phyloP scores from a whole-genome alignment of 305 asterid species.

The Solanum hybrid region DNA sequence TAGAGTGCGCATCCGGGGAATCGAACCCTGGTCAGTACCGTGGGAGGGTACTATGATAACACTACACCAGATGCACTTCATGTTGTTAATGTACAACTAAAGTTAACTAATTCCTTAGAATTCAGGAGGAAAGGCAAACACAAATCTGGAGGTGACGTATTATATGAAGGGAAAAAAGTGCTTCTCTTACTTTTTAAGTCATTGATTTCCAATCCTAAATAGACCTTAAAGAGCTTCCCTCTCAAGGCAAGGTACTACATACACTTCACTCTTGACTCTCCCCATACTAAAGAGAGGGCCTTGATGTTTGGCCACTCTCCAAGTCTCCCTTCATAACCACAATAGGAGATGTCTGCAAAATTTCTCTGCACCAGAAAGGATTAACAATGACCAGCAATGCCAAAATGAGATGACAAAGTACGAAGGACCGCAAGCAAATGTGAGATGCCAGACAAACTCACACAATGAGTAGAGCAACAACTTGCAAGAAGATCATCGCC shows the following conservation, averaged over 20 bases:
- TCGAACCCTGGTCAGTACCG: slow-evolving; percentile 30
- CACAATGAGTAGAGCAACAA: slow-evolving; percentile 36
- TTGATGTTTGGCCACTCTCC: slow-evolving; percentile 39
- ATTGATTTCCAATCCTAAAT: too few species aligned
- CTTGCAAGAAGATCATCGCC: slow-evolving; percentile 42
- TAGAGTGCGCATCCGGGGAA: slow-evolving; percentile 26
- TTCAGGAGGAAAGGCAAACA: too few species aligned
- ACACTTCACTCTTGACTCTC: too few species aligned
- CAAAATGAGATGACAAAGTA: slow-evolving; percentile 7
- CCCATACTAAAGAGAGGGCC: neutral
- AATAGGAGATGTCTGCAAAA: slow-evolving; percentile 24
- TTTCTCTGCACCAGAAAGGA: slow-evolving; percentile 27
- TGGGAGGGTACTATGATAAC: slow-evolving; percentile 33
- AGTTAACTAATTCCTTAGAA: too few species aligned
- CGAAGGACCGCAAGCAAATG: slow-evolving; percentile 3
- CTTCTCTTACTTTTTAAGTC: too few species aligned
- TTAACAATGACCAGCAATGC: slow-evolving; percentile 1
- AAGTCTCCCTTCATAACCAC: slow-evolving; percentile 25
- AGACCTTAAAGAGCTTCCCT: too few species aligned
- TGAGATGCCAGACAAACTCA: slow-evolving; percentile 23
- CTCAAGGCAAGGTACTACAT: too few species aligned
- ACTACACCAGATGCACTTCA: slow-evolving; percentile 24
- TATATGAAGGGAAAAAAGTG: too few species aligned
- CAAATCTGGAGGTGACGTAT: too few species aligned
- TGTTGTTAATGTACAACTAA: too few species aligned